A percentile compares a stretch with the other conserved stretches of the same genome.
phyloP scores from a whole-genome alignment of 1,284 basidiomycete species.

The Amylostereum areolatum region DNA sequence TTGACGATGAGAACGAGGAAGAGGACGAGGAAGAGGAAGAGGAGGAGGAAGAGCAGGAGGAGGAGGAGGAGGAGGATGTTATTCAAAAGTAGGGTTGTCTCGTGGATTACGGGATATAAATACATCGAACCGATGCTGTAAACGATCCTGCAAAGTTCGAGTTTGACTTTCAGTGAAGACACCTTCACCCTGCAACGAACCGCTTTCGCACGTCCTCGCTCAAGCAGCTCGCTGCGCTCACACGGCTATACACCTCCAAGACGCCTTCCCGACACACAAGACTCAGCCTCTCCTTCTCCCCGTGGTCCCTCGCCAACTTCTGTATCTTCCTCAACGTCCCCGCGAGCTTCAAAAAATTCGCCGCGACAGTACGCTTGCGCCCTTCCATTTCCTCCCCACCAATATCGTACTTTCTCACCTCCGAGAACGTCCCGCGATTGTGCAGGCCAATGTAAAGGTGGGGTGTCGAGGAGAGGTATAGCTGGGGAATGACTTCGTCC shows the following conservation, averaged over 20 bases:
- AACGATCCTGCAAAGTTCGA: no score
- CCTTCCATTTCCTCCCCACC: slow-evolving; percentile 7
- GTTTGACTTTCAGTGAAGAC: no score
- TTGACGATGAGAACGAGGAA: no score
- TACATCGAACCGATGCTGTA: no score
- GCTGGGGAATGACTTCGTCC: slow-evolving; percentile 41
- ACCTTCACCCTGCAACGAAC: no score
- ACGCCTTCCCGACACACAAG: slow-evolving; percentile 37
- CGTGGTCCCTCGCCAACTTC: slow-evolving; percentile 35
- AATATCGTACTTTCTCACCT: slow-evolving; percentile 32
- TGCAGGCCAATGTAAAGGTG: slow-evolving; percentile 42
- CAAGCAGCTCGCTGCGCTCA: no score
- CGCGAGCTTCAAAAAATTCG: slow-evolving; percentile 34
- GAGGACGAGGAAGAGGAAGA: no score
- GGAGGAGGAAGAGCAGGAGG: no score
- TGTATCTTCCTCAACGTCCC: slow-evolving; percentile 34
- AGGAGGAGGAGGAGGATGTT: no score
- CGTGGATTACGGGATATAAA: no score
- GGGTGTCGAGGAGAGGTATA: slow-evolving; percentile 46
- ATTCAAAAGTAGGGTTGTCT: no score
- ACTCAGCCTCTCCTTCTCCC: slow-evolving; percentile 35
- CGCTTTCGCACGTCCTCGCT: no score
- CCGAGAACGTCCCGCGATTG: slow-evolving; percentile 32
- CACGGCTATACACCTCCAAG: slow-evolving; percentile 29
- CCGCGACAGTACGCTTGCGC: slow-evolving; percentile 25